Percentiles rank a stretch among this genome's conserved stretches.
phyloP scores from a whole-genome alignment of 1,139 yeast species.

The Taphrina deformans region DNA sequence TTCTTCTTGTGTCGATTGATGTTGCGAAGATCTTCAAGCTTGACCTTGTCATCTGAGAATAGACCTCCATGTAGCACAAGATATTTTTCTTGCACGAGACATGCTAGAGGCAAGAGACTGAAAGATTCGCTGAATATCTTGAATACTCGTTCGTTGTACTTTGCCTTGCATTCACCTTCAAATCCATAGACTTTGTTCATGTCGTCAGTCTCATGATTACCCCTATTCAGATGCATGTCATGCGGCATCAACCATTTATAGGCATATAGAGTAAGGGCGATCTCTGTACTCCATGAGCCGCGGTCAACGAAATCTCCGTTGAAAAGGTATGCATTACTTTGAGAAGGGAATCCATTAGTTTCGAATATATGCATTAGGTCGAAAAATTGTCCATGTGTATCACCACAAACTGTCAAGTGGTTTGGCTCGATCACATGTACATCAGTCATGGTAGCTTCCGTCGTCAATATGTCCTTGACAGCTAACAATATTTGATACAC shows the following conservation, averaged over 20 bases:
- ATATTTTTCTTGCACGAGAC: constrained; percentile 72
- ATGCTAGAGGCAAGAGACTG: constrained; percentile 81
- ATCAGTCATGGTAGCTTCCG: constrained; percentile 78
- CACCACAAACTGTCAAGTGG: constrained; percentile 84
- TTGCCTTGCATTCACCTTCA: constrained; percentile 90
- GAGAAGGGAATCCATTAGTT: constrained; percentile 66
- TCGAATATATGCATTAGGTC: constrained; percentile 80
- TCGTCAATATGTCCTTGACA: constrained; percentile 56
- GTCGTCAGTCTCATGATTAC: constrained; percentile 94
- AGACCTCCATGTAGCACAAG: constrained; percentile 95
- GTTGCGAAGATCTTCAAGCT: constrained; percentile 69
- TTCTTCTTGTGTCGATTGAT: constrained; percentile 64
- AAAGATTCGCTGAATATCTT: constrained; percentile 84
- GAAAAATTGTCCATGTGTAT: constrained; percentile 94
- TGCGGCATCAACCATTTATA: constrained; percentile 78
- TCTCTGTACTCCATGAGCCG: constrained; percentile 98
- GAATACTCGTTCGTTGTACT: constrained; percentile 80
- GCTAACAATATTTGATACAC: constrained; percentile 79
- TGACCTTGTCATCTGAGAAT: constrained; percentile 72
- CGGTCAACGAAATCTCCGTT: constrained; percentile 98
- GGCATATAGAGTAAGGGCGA: constrained; percentile 76
- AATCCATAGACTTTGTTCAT: constrained; percentile 98
- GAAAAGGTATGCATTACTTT: constrained; percentile 74
- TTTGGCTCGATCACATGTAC: constrained; percentile 51
- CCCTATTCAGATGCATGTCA: constrained; percentile 75